Evolutionary conservation across 2,329 filamentous ascomycete genomes (phyloP), one percentile per base, ranked within the genome.

Genomic region (Colletotrichum chrysophilum): DNA sequence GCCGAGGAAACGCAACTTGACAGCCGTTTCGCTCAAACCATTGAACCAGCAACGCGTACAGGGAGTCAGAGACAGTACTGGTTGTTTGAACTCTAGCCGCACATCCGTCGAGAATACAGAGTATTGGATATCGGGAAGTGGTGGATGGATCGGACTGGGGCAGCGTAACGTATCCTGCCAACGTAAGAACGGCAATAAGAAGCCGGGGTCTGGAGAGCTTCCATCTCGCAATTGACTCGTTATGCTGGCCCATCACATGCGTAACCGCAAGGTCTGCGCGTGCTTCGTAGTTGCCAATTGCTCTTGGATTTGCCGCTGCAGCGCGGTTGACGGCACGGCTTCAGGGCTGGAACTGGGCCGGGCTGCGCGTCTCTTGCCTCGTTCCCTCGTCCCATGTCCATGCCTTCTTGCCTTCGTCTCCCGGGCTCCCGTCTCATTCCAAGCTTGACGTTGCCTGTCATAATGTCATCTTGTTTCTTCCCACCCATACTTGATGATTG

Each of bases 1-100:
- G 72, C 56, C 32, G 62, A 72, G 72, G 62, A 67, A 72, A 75
- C 73, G 62, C 55, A 56, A 48, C n/a, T 36, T 32, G 34, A 21
- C 60, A 26, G 21, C 36, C 21, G 8, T 56, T 60, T 32, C 34
- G 55, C 16, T 24, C 56, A 48, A 32, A 13, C 55, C 21, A 56
- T 30, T 56, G 66, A 52, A 24, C 38, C 66, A 36, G 58, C 58
- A 65, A 65, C 71, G 30, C 12, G n/a, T 52, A 52, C n/a, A 52
- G n/a, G 43, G 43, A 52, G 43, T 52, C 8, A 52, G n/a, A 7
- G 43, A 52, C 30, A 9, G 13, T 34, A n/a, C 24, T 62, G 14
- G n/a, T 58, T 62, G 58, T 62, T 30, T 34, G 58, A 34, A 34
- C 12, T 21, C 30, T 7, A 36, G 58, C 28, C 58, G 28, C 21